Conservation (phyloP, 208 protist species). For the Sergeia podlipaevii region DNA sequence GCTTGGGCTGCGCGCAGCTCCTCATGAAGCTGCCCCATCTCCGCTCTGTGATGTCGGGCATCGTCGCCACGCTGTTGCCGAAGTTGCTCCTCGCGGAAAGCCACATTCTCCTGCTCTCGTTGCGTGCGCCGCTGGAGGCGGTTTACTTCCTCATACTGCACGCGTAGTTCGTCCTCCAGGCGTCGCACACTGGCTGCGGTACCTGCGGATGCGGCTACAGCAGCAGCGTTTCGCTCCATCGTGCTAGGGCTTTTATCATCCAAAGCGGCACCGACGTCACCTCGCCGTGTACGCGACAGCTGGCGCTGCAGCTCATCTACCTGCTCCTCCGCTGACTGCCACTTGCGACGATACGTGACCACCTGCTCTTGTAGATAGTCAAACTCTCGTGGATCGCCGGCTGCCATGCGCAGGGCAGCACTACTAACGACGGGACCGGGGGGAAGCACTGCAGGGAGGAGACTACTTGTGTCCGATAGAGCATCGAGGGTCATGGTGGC, state of each 20-base stretch:
- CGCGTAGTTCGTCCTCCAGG: constrained; percentile 28
- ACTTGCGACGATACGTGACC: constrained; percentile 39
- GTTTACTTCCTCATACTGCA: constrained; percentile 35
- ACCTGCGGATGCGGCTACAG: not conserved
- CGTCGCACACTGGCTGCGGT: constrained; percentile 16
- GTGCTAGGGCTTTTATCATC: too few relatives aligned
- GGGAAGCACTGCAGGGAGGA: too few relatives aligned
- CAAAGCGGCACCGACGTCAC: not conserved
- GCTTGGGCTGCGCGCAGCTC: constrained; percentile 29
- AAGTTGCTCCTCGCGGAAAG: constrained; percentile 37
- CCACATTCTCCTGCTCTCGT: constrained; percentile 38
- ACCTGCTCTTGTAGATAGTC: constrained; percentile 31
- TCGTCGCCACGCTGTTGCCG: constrained; percentile 45
- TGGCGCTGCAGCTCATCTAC: constrained; percentile 22
- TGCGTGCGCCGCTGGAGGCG: constrained; percentile 59
- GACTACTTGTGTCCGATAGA: too few relatives aligned
- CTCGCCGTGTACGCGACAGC: not conserved
- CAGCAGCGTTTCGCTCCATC: not conserved
- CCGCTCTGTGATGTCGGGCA: constrained; percentile 23
- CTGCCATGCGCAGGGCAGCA: not conserved
- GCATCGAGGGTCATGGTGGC: too few relatives aligned
- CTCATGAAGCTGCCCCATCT: constrained; percentile 38
- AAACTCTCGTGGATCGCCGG: not conserved
- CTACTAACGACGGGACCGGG: not conserved
- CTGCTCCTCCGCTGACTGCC: constrained; percentile 47